A percentile compares a stretch with the other conserved stretches of the same genome.
These are phyloP conservation scores for Lycium barbarum DNA, from an alignment of 257 asterid species.

Conservation along the genomic window DNA sequence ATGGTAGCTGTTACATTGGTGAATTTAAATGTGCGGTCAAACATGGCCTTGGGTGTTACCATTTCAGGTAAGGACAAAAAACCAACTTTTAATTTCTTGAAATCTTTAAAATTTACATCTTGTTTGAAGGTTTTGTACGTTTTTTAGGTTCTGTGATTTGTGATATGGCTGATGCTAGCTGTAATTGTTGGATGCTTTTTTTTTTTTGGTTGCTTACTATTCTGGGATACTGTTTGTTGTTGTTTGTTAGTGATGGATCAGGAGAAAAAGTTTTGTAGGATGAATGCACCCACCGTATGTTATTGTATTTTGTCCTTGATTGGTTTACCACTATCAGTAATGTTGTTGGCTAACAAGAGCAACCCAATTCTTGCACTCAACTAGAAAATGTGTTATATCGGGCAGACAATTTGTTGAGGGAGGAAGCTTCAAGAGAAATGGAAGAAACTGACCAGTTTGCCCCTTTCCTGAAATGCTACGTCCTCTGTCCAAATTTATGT, in stretches of 20 bases:
- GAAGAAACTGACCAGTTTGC: not conserved
- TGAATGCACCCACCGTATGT: not conserved
- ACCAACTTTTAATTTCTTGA: not conserved
- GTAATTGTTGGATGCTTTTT: not conserved
- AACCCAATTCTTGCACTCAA: not conserved
- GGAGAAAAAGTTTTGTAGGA: not conserved
- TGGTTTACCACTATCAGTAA: not conserved
- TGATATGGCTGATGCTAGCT: slow-evolving; percentile 10
- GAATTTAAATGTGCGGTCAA: slow-evolving; percentile 34
- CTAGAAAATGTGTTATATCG: not conserved
- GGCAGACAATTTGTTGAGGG: not conserved
- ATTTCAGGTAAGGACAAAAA: slow-evolving; percentile 62
- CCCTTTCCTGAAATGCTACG: not conserved
- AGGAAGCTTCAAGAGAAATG: not conserved
- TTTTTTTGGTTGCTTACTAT: not conserved
- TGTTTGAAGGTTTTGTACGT: no score
- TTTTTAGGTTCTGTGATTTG: no score
- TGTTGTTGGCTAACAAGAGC: not conserved
- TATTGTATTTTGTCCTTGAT: slow-evolving; percentile 3
- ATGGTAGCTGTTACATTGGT: slow-evolving; percentile 37
- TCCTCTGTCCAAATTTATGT: not conserved
- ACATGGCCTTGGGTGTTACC: slow-evolving; percentile 67
- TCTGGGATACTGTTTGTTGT: not conserved
- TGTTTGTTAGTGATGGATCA: slow-evolving; percentile 23
- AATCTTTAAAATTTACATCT: not conserved